These are phyloP conservation scores for Trichoderma sp. DNA, from an alignment of 2,329 filamentous ascomycete species.

Conservation along the genomic window DNA sequence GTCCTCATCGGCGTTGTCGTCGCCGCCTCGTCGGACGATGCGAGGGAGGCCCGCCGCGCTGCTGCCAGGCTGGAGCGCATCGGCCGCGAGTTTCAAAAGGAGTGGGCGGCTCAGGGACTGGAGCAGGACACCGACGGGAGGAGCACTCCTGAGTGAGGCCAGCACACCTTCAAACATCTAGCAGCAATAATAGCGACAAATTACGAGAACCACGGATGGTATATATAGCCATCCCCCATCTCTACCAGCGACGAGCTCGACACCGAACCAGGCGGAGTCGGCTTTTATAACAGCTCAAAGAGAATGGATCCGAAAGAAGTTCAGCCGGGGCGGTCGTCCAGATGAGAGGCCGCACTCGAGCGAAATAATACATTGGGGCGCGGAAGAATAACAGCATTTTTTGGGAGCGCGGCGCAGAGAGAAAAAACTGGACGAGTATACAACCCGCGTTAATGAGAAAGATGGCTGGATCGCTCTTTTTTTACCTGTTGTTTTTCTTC, in stretches of 20 bases:
- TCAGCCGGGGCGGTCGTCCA: not conserved
- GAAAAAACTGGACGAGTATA: not conserved
- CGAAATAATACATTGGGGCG: not conserved
- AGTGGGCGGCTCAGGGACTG: constrained; percentile 45
- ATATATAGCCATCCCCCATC: not conserved
- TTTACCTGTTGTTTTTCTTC: not conserved
- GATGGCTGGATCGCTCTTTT: not conserved
- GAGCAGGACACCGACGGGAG: constrained; percentile 31
- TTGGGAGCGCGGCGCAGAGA: constrained; percentile 5
- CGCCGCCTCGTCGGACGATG: constrained; percentile 49
- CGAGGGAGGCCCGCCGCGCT: constrained; percentile 53
- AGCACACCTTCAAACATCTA: not conserved
- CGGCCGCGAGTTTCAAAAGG: constrained; percentile 55
- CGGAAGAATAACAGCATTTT: not conserved
- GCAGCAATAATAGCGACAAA: not conserved
- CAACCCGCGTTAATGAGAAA: constrained; percentile 6
- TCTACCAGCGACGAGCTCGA: not conserved
- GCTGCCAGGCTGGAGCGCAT: constrained; percentile 55
- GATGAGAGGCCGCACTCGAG: not conserved
- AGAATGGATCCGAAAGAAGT: not conserved
- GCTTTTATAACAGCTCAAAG: not conserved
- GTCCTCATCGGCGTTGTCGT: constrained; percentile 58
- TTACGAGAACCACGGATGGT: not conserved
- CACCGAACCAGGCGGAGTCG: constrained; percentile 17
- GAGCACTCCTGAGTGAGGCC: constrained; percentile 28